A percentile compares a stretch with the other conserved stretches of the same genome.
phyloP scores from a whole-genome alignment of 805 yeast genomes.

The Scheffersomyces amazonensis region DNA sequence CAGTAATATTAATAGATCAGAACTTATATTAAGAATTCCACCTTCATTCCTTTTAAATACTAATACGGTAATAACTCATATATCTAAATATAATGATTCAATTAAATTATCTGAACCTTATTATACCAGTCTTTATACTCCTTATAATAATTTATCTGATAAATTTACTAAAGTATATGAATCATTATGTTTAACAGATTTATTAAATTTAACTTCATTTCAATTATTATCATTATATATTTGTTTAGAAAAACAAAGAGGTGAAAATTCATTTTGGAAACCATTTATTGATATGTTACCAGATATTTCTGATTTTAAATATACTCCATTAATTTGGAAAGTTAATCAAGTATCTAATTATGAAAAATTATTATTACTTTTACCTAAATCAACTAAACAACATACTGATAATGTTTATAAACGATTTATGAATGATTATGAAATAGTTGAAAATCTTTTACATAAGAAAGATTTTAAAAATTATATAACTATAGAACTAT shows the following conservation, averaged over 20 bases:
- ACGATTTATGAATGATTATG: slow-evolving; percentile 47
- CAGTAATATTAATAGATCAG: slow-evolving; percentile 33
- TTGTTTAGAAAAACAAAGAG: slow-evolving; percentile 41
- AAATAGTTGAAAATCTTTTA: slow-evolving; percentile 24
- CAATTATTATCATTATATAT: slow-evolving; percentile 56
- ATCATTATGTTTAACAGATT: slow-evolving; percentile 22
- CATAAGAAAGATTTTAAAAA: not conserved
- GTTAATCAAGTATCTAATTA: slow-evolving; percentile 21
- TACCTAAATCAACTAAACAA: slow-evolving; percentile 43
- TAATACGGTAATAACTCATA: slow-evolving; percentile 44
- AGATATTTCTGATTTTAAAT: slow-evolving; percentile 43
- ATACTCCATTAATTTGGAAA: slow-evolving; percentile 67
- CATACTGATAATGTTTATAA: slow-evolving; percentile 41
- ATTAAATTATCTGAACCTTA: slow-evolving; percentile 23
- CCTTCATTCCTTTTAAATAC: slow-evolving; percentile 57
- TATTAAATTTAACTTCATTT: slow-evolving; percentile 51
- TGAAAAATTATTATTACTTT: slow-evolving; percentile 24
- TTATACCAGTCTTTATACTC: slow-evolving; percentile 19
- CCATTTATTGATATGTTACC: slow-evolving; percentile 73
- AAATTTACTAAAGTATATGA: slow-evolving; percentile 29
- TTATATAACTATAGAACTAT: slow-evolving; percentile 21
- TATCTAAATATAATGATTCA: slow-evolving; percentile 40
- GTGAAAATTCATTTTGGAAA: slow-evolving; percentile 53
- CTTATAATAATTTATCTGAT: slow-evolving; percentile 15
- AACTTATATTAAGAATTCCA: slow-evolving; percentile 54